A percentile compares a stretch with the other conserved stretches of the same genome.
These are phyloP conservation scores for Xylaria longipes DNA, from an alignment of 495 filamentous ascomycete species.

Conservation along the genomic window DNA sequence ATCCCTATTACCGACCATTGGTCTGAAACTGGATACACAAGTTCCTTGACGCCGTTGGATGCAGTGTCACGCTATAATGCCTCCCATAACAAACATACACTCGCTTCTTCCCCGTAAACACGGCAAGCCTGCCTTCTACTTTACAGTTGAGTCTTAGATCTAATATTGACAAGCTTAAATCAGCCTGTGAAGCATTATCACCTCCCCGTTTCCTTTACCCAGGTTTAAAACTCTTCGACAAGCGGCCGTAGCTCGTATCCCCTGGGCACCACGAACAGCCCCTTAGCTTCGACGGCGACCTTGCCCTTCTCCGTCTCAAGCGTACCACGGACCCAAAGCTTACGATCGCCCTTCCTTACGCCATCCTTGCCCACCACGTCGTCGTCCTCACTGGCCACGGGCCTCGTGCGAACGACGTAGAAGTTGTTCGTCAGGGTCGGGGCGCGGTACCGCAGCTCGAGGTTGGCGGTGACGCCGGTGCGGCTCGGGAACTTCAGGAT, in stretches of 20 bases:
- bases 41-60: conserved; percentile 13
- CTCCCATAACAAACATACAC: not conserved
- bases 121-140: conserved; percentile 6
- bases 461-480: conserved; percentile 66
- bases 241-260: conserved; percentile 52
- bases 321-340: conserved; percentile 64
- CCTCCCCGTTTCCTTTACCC: not conserved
- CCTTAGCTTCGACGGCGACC: conserved; percentile 62
- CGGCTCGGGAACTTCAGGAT: conserved; percentile 49
- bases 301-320: conserved; percentile 60
- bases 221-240: conserved; percentile 50
- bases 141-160: conserved; percentile 23
- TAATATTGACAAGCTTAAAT: not conserved
- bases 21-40: not conserved
- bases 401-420: conserved; percentile 66
- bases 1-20: not conserved
- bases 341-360: conserved; percentile 61
- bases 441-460: conserved; percentile 68
- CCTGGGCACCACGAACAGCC: conserved; percentile 69
- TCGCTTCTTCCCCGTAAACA: not conserved
- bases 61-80: not conserved
- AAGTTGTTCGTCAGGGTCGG: conserved; percentile 64
- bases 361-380: conserved; percentile 43
- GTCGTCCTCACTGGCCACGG: conserved; percentile 42
- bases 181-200: not conserved